Evolutionary conservation across 805 yeast species (phyloP), one percentile per base, ranked within the genome.

Genomic region (Komagataella phaffii): DNA sequence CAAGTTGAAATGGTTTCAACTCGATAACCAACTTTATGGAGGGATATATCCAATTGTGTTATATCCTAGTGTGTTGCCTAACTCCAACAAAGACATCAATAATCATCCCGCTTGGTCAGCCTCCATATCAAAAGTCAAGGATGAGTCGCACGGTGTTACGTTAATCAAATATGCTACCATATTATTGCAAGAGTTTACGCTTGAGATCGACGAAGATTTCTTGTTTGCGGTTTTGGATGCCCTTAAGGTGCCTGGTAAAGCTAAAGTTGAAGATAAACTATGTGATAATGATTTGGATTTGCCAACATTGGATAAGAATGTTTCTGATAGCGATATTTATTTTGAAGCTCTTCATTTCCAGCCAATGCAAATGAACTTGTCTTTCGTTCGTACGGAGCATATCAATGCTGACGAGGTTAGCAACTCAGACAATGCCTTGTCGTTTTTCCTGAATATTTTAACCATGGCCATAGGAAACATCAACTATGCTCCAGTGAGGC

Each of bases 381-480:
- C 98, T 3, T 93, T 95, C 71, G 88, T 88, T 24, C 78, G 98
- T 55, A 87, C 96, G 0, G 96, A 89, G 59, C 71, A 87, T 52
- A 73, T 84, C 36, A 79, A 81, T 61, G 81, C 77, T 4, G 88
- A 82, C 52, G 75, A 75, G 44, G 76, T 81, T 10, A 68, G 72
- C 0, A 64, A 76, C 2, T 70, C 85, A 2, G 81, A 80, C 48
- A 83, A 81, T 56, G 72, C 93, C 0, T 63, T 90, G 49, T 77
- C 83, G 76, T 85, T 86, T 64, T 80, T 88, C 55, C 73, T 88
- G 57, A 88, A 93, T 63, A 81, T 91, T 44, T 70, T 93, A 54
- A 89, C 97, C 0, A 90, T 91, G 97, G 96, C 99, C 0, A 79
- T 93, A 55, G 99, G 98, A 23, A 93, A 91, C 64, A 87, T 95